phyloP scores from a whole-genome alignment of 345 rosid genomes.

The Laguncularia racemosa region DNA sequence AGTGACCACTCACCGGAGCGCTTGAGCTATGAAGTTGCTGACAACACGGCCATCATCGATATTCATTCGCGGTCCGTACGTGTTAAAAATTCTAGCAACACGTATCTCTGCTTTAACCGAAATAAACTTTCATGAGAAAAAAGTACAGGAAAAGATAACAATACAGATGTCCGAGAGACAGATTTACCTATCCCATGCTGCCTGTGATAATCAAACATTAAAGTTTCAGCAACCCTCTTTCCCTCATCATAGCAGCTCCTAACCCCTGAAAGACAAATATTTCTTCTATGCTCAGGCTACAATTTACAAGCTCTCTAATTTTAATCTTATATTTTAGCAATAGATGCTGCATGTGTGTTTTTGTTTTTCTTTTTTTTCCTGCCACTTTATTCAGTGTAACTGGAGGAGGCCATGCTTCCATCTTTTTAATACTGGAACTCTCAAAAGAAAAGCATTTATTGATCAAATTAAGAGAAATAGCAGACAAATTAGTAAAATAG shows the following conservation, averaged over 20 bases:
- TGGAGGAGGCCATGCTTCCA: neutral
- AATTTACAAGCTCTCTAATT: neutral
- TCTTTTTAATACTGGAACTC: no score
- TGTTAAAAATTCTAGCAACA: slow-evolving; percentile 97
- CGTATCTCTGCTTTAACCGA: slow-evolving; percentile 59
- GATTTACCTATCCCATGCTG: slow-evolving; percentile 82
- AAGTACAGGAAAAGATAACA: neutral
- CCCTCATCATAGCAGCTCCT: slow-evolving; percentile 98
- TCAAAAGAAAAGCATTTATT: no score
- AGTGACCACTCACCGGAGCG: slow-evolving; percentile 53
- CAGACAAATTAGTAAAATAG: no score
- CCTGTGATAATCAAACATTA: slow-evolving; percentile 97
- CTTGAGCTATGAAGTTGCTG: slow-evolving; percentile 99
- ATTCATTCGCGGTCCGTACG: slow-evolving; percentile 97
- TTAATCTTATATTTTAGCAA: neutral
- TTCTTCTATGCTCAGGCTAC: neutral
- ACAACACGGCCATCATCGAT: slow-evolving; percentile 99
- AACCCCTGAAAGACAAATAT: slow-evolving; percentile 44
- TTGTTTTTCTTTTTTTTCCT: no score
- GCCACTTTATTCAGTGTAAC: neutral
- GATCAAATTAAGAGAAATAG: no score
- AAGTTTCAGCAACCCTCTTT: slow-evolving; percentile 96
- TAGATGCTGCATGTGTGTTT: neutral
- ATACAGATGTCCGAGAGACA: neutral
- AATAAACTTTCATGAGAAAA: slow-evolving; percentile 1